Evolutionary conservation across 73 alveolate species (phyloP).

Genomic region (Paramecium bursaria): DNA sequence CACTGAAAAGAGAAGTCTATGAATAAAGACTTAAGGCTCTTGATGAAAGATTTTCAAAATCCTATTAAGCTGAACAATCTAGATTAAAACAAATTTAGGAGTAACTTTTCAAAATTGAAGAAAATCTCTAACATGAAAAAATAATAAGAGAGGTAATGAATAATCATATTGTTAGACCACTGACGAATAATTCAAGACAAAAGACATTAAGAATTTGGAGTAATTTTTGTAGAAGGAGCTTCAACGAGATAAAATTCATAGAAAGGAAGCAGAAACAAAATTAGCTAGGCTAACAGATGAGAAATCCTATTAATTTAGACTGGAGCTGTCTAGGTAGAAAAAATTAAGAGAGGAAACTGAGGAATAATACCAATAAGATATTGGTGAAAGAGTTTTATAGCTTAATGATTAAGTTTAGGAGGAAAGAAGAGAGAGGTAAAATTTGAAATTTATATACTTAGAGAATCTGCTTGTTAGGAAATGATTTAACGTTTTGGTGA

Average conservation of each 20-base stretch:
- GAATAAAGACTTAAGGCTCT: conserved; percentile 26
- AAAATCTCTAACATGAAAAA: conserved; percentile 30
- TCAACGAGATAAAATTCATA: not conserved
- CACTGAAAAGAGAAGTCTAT: conserved; percentile 38
- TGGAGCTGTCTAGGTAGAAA: conserved; percentile 84
- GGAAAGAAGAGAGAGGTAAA: conserved; percentile 78
- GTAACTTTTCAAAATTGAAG: conserved; percentile 35
- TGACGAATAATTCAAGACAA: conserved; percentile 31
- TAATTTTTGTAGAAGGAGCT: conserved; percentile 11
- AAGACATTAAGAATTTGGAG: conserved; percentile 24
- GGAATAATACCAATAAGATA: conserved; percentile 52
- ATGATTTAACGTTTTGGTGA: conserved; percentile 70
- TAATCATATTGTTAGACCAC: not conserved
- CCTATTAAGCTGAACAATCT: conserved; percentile 9
- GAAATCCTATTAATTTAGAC: conserved; percentile 72
- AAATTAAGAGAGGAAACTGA: conserved; percentile 76
- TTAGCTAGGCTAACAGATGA: conserved; percentile 77
- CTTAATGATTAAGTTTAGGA: conserved; percentile 56
- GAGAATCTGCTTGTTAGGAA: conserved; percentile 57
- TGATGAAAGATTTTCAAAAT: conserved; percentile 31
- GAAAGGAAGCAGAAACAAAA: conserved; percentile 82
- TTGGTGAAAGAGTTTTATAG: conserved; percentile 41
- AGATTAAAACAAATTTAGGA: conserved; percentile 23
- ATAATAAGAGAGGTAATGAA: conserved; percentile 35
- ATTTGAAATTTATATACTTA: not conserved